Evolutionary conservation across 257 asterid genomes (phyloP), one percentile per base, ranked within the genome.

Genomic region (Solanum ahanhuiri): DNA sequence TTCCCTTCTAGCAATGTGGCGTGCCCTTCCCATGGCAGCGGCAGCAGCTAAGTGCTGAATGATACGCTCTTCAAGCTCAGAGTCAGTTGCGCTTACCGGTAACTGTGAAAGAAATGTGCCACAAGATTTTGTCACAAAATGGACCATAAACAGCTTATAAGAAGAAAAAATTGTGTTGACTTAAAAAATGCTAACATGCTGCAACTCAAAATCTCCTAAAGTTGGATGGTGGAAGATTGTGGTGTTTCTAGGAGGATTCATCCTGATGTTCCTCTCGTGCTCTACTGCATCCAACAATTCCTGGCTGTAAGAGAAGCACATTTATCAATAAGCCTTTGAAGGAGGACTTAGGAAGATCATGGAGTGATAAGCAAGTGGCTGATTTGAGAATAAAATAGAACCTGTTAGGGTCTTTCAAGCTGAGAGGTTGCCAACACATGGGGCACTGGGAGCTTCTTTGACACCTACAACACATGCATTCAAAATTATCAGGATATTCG

Each of bases 401-500:
- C 99, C 98, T 90, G 95, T 91, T 90, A 45, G 98, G 95, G 87
- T 96, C 98, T 92, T 95, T 96, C 92, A 96, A 86, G 89, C 94
- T 92, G 88, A 96, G 91, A 58, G 92, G 18, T 83, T 94, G 99
- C 99, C 96, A 96, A 89, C 99, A 96, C 98, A 96, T 96, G 31
- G 99, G 99, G 91, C 98, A 96, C 86, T 96, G 95, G 81, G 98
- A 92, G 88, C 99, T 93, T 93, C 98, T 92, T 90, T 95, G 99
- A 84, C 98, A 94, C 99, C 98, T 96, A 81, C 23, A 89, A 37
- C 86, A 86, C 31, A 31, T 48, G 66, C 63, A 71, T 45, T 83
- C 35, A 66, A 66, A 60, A 25, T 48, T 51, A 48, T n/a, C 31
- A 12, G 2, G 81, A 37, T 73, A 91, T 43, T 25, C 30, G 2